Conservation (phyloP, 2,329 filamentous ascomycete species). For the Alternaria triticimaculans region DNA sequence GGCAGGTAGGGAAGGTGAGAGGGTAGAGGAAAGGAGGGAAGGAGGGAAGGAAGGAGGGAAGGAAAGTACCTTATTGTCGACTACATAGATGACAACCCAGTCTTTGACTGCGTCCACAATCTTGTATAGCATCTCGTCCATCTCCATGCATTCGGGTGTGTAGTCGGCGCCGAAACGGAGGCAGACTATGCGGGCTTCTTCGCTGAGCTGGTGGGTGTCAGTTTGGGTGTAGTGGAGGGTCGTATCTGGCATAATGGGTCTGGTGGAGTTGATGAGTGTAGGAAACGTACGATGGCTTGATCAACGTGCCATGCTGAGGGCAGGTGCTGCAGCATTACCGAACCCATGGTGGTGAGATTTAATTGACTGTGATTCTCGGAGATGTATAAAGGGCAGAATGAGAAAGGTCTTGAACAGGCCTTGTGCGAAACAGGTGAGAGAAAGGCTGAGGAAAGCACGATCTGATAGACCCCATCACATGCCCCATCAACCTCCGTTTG, state of each 20-base stretch:
- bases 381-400: too few species aligned
- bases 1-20: neutral
- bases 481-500: neutral
- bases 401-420: neutral
- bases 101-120: conserved; percentile 69
- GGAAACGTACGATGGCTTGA: conserved; percentile 71
- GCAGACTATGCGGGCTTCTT: conserved; percentile 86
- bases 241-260: fast-evolving
- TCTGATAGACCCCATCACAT: neutral
- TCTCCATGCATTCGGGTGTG: conserved; percentile 67
- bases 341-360: conserved; percentile 63
- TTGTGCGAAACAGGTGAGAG: neutral
- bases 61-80: conserved; percentile 70
- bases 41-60: neutral
- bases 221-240: conserved; percentile 48
- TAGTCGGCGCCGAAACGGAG: conserved; percentile 88
- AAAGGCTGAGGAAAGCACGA: neutral
- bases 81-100: conserved; percentile 83
- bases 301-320: conserved; percentile 95
- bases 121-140: conserved; percentile 34
- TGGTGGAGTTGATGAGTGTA: neutral
- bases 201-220: conserved; percentile 44
- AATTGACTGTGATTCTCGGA: neutral
- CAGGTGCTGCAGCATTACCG: conserved; percentile 87
- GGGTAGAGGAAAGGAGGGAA: neutral